Conservation (phyloP, 345 rosid genomes). For the Eucalyptus sp. region DNA sequence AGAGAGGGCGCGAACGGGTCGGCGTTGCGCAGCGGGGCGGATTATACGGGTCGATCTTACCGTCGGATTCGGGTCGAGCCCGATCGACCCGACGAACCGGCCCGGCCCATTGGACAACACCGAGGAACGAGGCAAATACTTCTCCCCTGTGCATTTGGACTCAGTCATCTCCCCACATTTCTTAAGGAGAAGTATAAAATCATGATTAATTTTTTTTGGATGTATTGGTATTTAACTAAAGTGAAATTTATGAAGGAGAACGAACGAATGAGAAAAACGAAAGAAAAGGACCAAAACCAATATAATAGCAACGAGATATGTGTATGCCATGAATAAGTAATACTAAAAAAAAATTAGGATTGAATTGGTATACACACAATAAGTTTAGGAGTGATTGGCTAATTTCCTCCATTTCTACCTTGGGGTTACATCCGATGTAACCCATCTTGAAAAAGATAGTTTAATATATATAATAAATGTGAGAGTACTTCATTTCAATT, state of each 20-base stretch:
- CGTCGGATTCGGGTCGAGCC: not conserved
- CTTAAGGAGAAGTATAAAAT: not conserved
- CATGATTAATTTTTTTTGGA: too few relatives aligned
- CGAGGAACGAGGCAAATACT: not conserved
- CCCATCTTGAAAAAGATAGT: not conserved
- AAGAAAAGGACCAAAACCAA: too few relatives aligned
- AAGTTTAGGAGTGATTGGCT: not conserved
- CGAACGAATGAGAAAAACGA: too few relatives aligned
- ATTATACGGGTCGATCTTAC: not conserved
- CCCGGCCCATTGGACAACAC: not conserved
- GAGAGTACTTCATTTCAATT: not conserved
- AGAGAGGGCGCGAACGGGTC: not conserved
- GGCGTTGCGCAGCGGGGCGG: not conserved
- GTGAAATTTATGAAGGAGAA: not conserved
- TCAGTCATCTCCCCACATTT: not conserved
- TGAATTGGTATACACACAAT: too few relatives aligned
- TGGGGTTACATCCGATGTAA: not conserved
- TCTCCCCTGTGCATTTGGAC: not conserved
- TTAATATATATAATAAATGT: not conserved
- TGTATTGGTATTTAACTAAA: too few relatives aligned
- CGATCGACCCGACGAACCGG: not conserved
- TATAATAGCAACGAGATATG: too few relatives aligned
- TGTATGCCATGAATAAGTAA: too few relatives aligned
- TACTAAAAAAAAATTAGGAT: too few relatives aligned
- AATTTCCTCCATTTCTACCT: not conserved